Evolutionary conservation across 768 basidiomycete species (phyloP).

Genomic region (Tulasnella sp.): DNA sequence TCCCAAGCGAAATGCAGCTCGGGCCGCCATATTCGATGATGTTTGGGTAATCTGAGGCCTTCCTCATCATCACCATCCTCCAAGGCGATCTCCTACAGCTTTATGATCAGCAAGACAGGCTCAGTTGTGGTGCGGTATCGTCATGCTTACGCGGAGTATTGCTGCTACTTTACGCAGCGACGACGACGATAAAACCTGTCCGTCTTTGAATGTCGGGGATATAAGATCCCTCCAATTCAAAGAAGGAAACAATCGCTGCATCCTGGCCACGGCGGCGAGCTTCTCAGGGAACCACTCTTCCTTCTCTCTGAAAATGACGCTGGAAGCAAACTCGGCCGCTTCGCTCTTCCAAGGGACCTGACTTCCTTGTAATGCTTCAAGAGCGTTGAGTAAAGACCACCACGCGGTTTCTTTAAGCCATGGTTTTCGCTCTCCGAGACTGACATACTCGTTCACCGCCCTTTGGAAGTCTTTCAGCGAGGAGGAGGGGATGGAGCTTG

Average conservation of each 20-base stretch:
- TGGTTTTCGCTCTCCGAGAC: constrained; percentile 74
- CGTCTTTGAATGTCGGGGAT: constrained; percentile 71
- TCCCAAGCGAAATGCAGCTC: constrained; percentile 92
- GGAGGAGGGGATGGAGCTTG: constrained; percentile 49
- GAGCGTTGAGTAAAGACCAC: constrained; percentile 68
- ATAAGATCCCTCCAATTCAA: constrained; percentile 65
- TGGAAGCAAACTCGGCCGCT: constrained; percentile 52
- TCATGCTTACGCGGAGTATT: constrained; percentile 67
- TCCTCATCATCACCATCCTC: constrained; percentile 54
- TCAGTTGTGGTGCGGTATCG: not conserved
- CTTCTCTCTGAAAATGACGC: constrained; percentile 52
- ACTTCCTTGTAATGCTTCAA: constrained; percentile 57
- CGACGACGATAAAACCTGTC: constrained; percentile 60
- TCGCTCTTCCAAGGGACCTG: constrained; percentile 67
- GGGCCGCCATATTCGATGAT: constrained; percentile 61
- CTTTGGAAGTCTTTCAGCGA: constrained; percentile 57
- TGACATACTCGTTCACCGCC: constrained; percentile 57
- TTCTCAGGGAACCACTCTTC: constrained; percentile 83
- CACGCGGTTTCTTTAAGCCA: constrained; percentile 91
- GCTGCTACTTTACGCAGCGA: constrained; percentile 71
- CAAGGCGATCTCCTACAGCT: constrained; percentile 41
- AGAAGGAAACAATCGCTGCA: constrained; percentile 59
- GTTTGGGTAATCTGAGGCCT: constrained; percentile 39
- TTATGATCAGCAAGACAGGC: constrained; percentile 29
- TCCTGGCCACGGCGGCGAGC: constrained; percentile 68